Conservation (phyloP, 177 flowering plant genomes). For the Vitis hybrid region DNA sequence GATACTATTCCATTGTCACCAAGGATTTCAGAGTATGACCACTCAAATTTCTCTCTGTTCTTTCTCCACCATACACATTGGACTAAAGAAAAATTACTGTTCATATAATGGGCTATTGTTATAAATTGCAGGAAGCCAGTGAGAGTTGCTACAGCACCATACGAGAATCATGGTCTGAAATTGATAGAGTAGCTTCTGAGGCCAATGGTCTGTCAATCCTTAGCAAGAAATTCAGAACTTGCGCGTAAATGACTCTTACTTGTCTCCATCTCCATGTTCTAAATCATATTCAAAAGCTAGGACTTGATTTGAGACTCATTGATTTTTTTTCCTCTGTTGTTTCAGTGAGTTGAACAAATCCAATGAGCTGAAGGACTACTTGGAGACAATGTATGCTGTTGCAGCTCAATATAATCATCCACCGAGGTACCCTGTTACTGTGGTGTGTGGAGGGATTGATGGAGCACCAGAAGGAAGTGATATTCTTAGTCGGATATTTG, state of each 20-base stretch:
- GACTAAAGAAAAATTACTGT: no score
- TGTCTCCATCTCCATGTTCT: background rate
- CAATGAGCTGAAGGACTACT: background rate
- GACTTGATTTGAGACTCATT: background rate
- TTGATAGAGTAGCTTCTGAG: slow-evolving; percentile 34
- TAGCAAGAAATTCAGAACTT: slow-evolving; percentile 41
- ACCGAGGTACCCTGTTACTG: background rate
- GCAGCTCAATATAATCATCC: slow-evolving; percentile 4
- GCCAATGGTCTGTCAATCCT: slow-evolving; percentile 41
- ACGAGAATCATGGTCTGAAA: slow-evolving; percentile 44
- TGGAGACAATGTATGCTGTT: background rate
- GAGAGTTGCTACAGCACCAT: slow-evolving; percentile 40
- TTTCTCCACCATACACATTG: no score
- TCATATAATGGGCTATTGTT: background rate
- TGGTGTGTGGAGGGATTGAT: slow-evolving; percentile 37
- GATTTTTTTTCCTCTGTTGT: background rate
- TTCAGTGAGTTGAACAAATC: background rate
- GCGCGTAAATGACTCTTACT: slow-evolving; percentile 31
- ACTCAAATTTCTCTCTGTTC: no score
- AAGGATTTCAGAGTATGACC: slow-evolving; percentile 24
- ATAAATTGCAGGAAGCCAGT: slow-evolving; percentile 36
- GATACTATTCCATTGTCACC: slow-evolving; percentile 23
- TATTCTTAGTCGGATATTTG: slow-evolving; percentile 9
- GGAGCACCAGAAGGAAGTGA: slow-evolving; percentile 16
- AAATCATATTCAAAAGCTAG: background rate